Evolutionary conservation across 2,329 filamentous ascomycete genomes (phyloP).

Genomic region (Escovopsis sp.): DNA sequence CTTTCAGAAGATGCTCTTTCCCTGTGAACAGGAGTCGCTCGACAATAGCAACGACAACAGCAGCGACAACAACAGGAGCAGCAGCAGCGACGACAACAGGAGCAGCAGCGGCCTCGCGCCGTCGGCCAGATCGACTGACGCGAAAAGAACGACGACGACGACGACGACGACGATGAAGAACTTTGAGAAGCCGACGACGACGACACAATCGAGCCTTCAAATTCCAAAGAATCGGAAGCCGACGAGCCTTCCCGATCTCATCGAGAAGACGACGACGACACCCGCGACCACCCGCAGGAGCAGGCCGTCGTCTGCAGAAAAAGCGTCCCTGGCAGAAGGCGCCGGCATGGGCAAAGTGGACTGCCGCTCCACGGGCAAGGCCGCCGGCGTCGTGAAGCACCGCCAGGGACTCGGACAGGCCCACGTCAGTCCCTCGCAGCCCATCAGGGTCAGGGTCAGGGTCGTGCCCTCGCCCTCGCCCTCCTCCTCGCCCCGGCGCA

Average conservation of each 20-base stretch:
- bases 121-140: too few relatives aligned
- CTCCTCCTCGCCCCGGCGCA: neutral
- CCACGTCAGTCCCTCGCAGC: neutral
- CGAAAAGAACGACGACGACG: neutral
- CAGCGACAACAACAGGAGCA: neutral
- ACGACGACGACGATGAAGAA: neutral
- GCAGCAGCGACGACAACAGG: too few relatives aligned
- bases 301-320: neutral
- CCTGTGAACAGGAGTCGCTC: constrained; percentile 4
- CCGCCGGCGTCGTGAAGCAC: neutral
- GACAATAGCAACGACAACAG: neutral
- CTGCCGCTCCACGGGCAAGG: neutral
- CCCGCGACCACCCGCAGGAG: neutral
- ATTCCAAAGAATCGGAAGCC: neutral
- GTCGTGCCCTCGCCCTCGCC: neutral
- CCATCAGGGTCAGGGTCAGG: neutral
- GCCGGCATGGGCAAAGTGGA: neutral
- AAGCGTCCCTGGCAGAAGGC: neutral
- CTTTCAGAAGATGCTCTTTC: constrained; percentile 13
- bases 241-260: neutral
- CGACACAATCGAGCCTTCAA: too few relatives aligned
- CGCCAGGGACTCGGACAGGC: neutral
- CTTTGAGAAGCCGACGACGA: too few relatives aligned
- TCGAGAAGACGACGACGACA: neutral
- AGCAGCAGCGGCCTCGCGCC: too few relatives aligned